Evolutionary conservation across 768 basidiomycete genomes (phyloP), one percentile per base, ranked within the genome.

Genomic region (Suillus placidus): DNA sequence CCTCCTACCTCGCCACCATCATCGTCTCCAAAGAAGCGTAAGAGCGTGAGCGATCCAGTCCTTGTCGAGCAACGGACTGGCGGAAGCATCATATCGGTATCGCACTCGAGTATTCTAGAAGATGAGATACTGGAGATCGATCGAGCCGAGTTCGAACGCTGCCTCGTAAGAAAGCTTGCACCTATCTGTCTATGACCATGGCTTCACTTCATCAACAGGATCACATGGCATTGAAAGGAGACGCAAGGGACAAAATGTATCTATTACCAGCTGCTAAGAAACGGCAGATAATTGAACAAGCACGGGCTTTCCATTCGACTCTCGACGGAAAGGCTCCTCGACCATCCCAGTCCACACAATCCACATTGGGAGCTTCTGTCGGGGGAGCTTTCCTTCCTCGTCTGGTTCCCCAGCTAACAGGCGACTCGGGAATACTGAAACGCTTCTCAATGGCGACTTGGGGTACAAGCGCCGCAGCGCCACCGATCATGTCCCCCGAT

Each of bases 381-480:
- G 85, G 83, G 12, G 77, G 83, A 14, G 79, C 81, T 18, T 71
- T 90, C n/a, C 73, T 92, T 4, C 88, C 90, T 57, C 85, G 85
- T 32, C 80, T 93, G 10, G 85, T 87, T 42, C 91, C 92, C 32
- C 91, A 93, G 67, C 76, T 91, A 2, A 90, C 90, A n/a, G 90
- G 92, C 10, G 90, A 90, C 66, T 78, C 82, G n/a, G 78, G 86
- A 42, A 69, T 91, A 18, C 86, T 92, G 73, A 87, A 85, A 63
- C 85, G 91, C 20, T 84, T 90, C 57, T 93, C 90, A 0, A 80
- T 89, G 1, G 76, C 84, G 9, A 84, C 84, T 3, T 91, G 91
- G 90, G 84, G 87, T 13, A 71, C 78, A 8, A 51, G 70, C 2
- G 71, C 70, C 57, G 69, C 79, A 42, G 73, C 82, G 13, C 74